phyloP scores from a whole-genome alignment of 805 yeast species.

The Myxozyma geophila region DNA sequence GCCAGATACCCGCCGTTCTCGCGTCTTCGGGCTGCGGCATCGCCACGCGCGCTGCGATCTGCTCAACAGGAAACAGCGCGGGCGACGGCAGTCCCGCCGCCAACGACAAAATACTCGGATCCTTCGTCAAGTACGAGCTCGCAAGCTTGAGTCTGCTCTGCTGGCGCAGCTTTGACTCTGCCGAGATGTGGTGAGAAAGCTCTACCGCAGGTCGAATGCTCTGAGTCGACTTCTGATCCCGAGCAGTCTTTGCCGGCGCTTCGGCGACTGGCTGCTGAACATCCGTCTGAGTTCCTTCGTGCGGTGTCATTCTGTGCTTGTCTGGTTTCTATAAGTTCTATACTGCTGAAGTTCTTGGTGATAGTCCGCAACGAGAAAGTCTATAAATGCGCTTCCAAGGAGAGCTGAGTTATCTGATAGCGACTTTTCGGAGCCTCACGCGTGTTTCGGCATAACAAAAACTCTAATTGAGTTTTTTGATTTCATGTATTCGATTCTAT shows the following conservation, averaged over 20 bases:
- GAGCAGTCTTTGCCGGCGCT: background rate
- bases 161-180: slow-evolving; percentile 68
- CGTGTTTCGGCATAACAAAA: no score
- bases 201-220: slow-evolving; percentile 47
- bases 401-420: no score
- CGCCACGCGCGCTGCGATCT: slow-evolving; percentile 57
- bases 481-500: no score
- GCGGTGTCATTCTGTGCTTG: no score
- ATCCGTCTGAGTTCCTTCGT: no score
- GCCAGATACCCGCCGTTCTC: slow-evolving; percentile 69
- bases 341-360: no score
- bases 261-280: no score
- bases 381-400: no score
- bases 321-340: no score
- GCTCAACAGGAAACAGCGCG: slow-evolving; percentile 89
- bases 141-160: slow-evolving; percentile 86
- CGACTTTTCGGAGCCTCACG: no score
- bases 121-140: slow-evolving; percentile 64
- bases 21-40: slow-evolving; percentile 22
- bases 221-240: background rate
- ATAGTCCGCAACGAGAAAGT: no score
- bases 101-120: slow-evolving; percentile 79
- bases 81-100: slow-evolving; percentile 96
- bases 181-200: slow-evolving; percentile 72
- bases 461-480: no score